These are phyloP conservation scores for Fusarium transvaalense DNA, from an alignment of 2,329 filamentous ascomycete genomes.

Conservation along the genomic window DNA sequence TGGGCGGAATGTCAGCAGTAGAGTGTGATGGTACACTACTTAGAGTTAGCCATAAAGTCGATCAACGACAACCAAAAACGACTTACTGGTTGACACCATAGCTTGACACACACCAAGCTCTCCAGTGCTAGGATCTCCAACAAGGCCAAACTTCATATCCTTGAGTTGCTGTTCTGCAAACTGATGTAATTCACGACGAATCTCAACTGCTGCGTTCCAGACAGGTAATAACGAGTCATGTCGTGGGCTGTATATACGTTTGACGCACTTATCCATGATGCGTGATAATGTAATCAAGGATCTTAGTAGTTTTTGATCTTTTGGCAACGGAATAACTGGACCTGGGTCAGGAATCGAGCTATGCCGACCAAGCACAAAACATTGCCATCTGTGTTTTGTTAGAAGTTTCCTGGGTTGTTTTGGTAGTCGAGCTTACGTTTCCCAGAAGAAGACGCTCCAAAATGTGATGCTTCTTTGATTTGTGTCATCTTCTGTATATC, in stretches of 20 bases:
- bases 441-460: slow-evolving; percentile 57
- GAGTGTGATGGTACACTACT: slow-evolving; percentile 58
- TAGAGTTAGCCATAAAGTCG: neutral
- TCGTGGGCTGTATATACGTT: slow-evolving; percentile 56
- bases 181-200: slow-evolving; percentile 48
- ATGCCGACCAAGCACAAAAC: slow-evolving; percentile 58
- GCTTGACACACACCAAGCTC: slow-evolving; percentile 57
- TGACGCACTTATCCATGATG: slow-evolving; percentile 56
- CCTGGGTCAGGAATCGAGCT: slow-evolving; percentile 56
- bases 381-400: slow-evolving; percentile 54
- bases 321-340: slow-evolving; percentile 52
- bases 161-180: slow-evolving; percentile 49
- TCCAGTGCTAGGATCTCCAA: slow-evolving; percentile 53
- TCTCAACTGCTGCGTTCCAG: slow-evolving; percentile 51
- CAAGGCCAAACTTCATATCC: slow-evolving; percentile 52
- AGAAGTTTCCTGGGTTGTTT: neutral
- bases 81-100: slow-evolving; percentile 56
- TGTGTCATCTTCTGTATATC: slow-evolving; percentile 51
- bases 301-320: slow-evolving; percentile 54
- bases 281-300: slow-evolving; percentile 54
- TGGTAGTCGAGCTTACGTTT: slow-evolving; percentile 51
- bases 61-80: neutral
- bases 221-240: slow-evolving; percentile 54
- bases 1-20: slow-evolving; percentile 58
- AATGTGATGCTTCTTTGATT: slow-evolving; percentile 54